Conservation (phyloP, 768 basidiomycete genomes). For the Tricholoma flavovirens region DNA sequence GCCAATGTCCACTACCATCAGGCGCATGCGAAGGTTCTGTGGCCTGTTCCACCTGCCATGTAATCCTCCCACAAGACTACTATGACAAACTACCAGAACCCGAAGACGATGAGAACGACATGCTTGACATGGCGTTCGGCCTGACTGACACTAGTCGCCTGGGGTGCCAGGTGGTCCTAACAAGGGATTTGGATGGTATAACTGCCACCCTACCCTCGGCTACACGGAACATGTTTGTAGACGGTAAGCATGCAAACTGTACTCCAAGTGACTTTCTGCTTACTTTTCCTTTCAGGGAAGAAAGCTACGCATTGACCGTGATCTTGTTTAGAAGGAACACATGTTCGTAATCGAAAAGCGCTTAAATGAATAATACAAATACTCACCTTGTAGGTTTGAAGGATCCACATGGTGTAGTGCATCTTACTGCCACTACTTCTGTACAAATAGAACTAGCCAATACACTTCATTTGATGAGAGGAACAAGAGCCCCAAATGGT, state of each 20-base stretch:
- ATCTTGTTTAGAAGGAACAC: too few relatives aligned
- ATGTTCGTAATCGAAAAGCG: too few relatives aligned
- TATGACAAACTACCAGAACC: constrained; percentile 90
- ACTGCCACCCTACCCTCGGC: constrained; percentile 82
- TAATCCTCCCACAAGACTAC: constrained; percentile 74
- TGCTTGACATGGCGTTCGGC: constrained; percentile 97
- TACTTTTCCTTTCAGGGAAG: neutral
- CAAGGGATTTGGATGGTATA: constrained; percentile 79
- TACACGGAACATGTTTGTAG: constrained; percentile 96
- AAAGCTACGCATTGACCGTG: neutral
- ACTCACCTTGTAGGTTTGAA: too few relatives aligned
- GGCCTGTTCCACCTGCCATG: constrained; percentile 96
- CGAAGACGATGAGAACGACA: constrained; percentile 96
- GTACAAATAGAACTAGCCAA: too few relatives aligned
- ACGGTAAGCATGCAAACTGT: constrained; percentile 53
- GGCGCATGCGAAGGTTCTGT: constrained; percentile 97
- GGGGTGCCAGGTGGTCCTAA: constrained; percentile 75
- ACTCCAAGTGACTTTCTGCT: neutral
- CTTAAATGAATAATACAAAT: too few relatives aligned
- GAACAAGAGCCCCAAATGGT: too few relatives aligned
- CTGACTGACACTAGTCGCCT: constrained; percentile 88
- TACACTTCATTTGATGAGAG: too few relatives aligned
- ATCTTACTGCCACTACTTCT: too few relatives aligned
- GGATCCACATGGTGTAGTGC: too few relatives aligned
- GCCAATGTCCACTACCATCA: constrained; percentile 31